Evolutionary conservation across 129 eudicot genomes (phyloP).

Genomic region (Centrapalus pauciflorus): DNA sequence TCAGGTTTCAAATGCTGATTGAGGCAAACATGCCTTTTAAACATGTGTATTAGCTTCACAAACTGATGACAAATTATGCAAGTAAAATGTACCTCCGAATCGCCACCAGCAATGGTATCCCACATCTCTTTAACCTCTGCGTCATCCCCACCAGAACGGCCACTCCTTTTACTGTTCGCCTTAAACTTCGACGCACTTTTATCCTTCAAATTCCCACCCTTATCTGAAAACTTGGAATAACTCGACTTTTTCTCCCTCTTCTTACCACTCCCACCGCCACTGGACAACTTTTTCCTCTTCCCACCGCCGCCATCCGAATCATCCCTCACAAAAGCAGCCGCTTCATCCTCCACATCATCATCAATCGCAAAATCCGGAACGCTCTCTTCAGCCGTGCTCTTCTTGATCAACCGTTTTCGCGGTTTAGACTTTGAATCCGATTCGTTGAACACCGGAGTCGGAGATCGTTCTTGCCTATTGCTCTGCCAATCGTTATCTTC

Average conservation of each 20-base stretch:
- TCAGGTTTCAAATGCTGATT: too few relatives aligned
- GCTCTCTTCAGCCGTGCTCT: slow-evolving; percentile 37
- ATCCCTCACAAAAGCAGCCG: slow-evolving; percentile 36
- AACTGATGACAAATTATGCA: too few relatives aligned
- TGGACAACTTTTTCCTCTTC: slow-evolving; percentile 49
- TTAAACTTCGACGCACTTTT: slow-evolving; percentile 37
- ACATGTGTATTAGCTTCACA: too few relatives aligned
- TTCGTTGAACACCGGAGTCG: slow-evolving; percentile 50
- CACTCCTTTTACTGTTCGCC: slow-evolving; percentile 43
- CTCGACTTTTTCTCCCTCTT: slow-evolving; percentile 42
- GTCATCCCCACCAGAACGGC: slow-evolving; percentile 51
- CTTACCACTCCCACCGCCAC: slow-evolving; percentile 34
- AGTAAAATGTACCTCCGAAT: slow-evolving; percentile 59
- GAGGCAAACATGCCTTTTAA: too few relatives aligned
- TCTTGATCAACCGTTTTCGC: slow-evolving; percentile 68
- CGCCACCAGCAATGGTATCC: slow-evolving; percentile 84
- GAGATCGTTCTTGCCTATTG: slow-evolving; percentile 36
- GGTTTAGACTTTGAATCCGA: slow-evolving; percentile 50
- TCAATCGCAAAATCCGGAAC: slow-evolving; percentile 32
- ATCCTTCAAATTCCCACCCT: slow-evolving; percentile 40
- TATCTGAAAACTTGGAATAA: slow-evolving; percentile 27
- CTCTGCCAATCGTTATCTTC: slow-evolving; percentile 42
- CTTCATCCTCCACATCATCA: slow-evolving; percentile 46
- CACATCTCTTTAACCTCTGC: slow-evolving; percentile 95
- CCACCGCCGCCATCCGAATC: slow-evolving; percentile 53